Conservation (phyloP, 2,329 filamentous ascomycete species). For the Cryphonectria nitschkei region DNA sequence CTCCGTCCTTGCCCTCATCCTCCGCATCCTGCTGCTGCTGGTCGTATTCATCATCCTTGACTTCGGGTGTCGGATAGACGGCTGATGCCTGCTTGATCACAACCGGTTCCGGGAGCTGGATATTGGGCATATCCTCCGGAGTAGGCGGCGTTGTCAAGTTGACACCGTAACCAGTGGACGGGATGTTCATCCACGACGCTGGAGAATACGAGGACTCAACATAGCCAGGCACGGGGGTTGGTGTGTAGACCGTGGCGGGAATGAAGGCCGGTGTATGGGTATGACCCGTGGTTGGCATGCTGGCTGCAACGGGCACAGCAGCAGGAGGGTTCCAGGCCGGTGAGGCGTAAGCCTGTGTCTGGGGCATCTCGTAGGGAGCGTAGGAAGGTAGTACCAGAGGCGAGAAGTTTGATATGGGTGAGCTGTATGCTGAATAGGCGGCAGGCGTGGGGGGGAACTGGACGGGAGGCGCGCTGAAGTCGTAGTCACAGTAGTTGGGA, state of each 20-base stretch:
- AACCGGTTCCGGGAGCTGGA: conserved; percentile 51
- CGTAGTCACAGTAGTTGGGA: conserved; percentile 46
- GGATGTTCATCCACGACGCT: conserved; percentile 19
- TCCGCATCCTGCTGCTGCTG: conserved; percentile 62
- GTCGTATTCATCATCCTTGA: conserved; percentile 51
- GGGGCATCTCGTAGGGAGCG: conserved; percentile 41
- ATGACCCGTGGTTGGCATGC: conserved; percentile 13
- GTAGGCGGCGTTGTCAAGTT: conserved; percentile 59
- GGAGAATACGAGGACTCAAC: conserved; percentile 28
- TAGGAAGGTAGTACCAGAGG: conserved; percentile 53
- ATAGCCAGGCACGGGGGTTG: conserved; percentile 23
- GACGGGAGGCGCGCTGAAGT: conserved; percentile 41
- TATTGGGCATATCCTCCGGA: conserved; percentile 59
- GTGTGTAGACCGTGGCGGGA: neutral
- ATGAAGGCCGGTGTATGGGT: conserved; percentile 13
- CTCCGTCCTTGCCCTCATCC: conserved; percentile 13
- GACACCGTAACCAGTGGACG: conserved; percentile 8
- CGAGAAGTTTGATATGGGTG: conserved; percentile 59
- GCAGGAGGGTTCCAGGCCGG: conserved; percentile 43
- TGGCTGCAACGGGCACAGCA: conserved; percentile 14
- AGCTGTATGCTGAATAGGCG: conserved; percentile 61
- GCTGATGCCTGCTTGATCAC: conserved; percentile 54
- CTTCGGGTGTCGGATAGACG: conserved; percentile 53
- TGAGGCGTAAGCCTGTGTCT: conserved; percentile 42
- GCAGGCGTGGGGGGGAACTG: conserved; percentile 57